Evolutionary conservation across 1,284 basidiomycete species (phyloP).

Genomic region (Ganoderma resinaceum): DNA sequence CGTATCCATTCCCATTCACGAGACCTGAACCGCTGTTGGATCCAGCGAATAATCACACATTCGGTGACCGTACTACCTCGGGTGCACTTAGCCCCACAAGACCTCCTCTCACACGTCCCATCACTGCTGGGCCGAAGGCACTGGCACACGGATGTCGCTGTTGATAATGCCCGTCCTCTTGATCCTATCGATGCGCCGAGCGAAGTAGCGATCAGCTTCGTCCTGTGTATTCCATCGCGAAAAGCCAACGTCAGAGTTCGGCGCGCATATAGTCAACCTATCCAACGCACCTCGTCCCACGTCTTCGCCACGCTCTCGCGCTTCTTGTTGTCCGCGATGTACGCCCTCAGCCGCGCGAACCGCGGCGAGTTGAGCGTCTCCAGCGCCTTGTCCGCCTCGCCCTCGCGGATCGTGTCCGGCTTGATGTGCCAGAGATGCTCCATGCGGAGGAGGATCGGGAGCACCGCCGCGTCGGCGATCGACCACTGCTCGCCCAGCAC

Average conservation of each 20-base stretch:
- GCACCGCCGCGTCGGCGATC: slow-evolving; percentile 54
- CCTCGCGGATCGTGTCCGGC: not conserved
- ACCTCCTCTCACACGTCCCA: not conserved
- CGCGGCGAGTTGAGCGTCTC: not conserved
- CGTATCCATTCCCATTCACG: not conserved
- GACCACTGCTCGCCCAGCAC: slow-evolving; percentile 46
- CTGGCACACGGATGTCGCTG: slow-evolving; percentile 8
- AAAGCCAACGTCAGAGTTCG: not conserved
- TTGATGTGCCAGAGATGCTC: not conserved
- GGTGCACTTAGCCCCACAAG: not conserved
- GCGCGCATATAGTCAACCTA: not conserved
- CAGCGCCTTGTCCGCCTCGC: not conserved
- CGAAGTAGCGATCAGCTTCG: not conserved
- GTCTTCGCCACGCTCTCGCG: slow-evolving; percentile 10
- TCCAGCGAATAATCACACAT: not conserved
- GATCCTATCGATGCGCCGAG: slow-evolving; percentile 4
- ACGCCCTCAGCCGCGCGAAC: slow-evolving; percentile 11
- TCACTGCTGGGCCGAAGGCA: slow-evolving; percentile 3
- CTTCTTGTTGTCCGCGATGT: slow-evolving; percentile 10
- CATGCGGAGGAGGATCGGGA: slow-evolving; percentile 7
- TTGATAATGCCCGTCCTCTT: slow-evolving; percentile 15
- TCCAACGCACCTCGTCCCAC: slow-evolving; percentile 18
- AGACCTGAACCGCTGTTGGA: not conserved
- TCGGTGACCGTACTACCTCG: not conserved
- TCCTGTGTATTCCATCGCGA: not conserved